Evolutionary conservation across 2,329 filamentous ascomycete species (phyloP), one percentile per base, ranked within the genome.

Genomic region (Penicillium sp.): DNA sequence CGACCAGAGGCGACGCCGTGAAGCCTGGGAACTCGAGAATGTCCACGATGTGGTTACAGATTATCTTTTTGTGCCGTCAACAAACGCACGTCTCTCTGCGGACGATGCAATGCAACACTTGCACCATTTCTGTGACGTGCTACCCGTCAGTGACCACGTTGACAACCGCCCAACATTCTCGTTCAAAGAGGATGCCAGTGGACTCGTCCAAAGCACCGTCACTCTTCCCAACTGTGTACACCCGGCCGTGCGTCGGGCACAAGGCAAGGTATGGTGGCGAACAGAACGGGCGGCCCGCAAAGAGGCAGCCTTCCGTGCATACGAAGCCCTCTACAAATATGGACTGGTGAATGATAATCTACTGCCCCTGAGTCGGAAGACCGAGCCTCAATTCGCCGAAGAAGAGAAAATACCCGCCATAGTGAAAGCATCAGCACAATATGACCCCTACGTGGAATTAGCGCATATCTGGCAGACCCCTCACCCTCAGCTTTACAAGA

Each of bases 301-400:
- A 65, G 93, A 96, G 69, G 90, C 87, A 1, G 88, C 90, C 0
- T 94, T 95, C 56, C 83, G 89, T 64, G 89, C 91, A 1, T 96
- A 92, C 65, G 72, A 82, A 21, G 78, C 77, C 5, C 76, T 97
- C 0, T 85, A 93, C 65, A 62, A 81, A 7, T 86, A 82, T 24
- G 87, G 87, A 0, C 75, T 96, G 5, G 71, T 97, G 1, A 91
- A 89, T 56, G 83, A 95, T 13, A 80, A 95, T 61, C 72, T 96
- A 0, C 76, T 96, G 38, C 93, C 93, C 4, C 64, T 72, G 8
- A 62, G 60, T 1, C 54, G 52, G 8, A 73, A 80, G 13, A 51
- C 54, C 10, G 61, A 67, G n/a, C 51, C 63, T 4, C 52, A 47
- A 6, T 42, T 51, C 29, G 39, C 50, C 7, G 57, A 61, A 6